Percentiles rank a stretch among this genome's conserved stretches.
phyloP scores from a whole-genome alignment of 257 asterid species.

The Ehretia macrophylla region DNA sequence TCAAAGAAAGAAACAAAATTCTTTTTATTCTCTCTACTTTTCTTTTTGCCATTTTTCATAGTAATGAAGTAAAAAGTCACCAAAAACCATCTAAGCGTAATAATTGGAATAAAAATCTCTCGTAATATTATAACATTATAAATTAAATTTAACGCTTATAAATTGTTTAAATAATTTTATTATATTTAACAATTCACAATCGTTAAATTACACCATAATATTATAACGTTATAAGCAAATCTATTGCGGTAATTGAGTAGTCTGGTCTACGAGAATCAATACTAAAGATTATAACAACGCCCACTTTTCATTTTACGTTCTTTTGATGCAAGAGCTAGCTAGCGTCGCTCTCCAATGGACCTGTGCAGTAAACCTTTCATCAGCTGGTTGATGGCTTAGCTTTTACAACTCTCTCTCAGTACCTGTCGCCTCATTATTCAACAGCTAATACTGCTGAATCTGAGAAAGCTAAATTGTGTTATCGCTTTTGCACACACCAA shows the following conservation, averaged over 20 bases:
- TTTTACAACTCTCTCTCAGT: not conserved
- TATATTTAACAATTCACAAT: too few species aligned
- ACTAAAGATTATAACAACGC: too few species aligned
- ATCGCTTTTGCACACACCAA: constrained; percentile 5
- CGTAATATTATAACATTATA: too few species aligned
- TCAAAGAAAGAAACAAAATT: constrained; percentile 9
- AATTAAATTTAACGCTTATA: too few species aligned
- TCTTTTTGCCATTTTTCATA: too few species aligned
- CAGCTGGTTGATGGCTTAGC: constrained; percentile 9
- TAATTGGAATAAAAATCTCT: too few species aligned
- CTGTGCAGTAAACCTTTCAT: not conserved
- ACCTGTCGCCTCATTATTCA: not conserved
- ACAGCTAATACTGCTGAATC: not conserved
- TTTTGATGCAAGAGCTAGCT: constrained; percentile 19
- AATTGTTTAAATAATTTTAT: too few species aligned
- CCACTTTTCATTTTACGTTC: too few species aligned
- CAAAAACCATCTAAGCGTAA: constrained; percentile 8
- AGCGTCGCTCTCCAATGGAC: constrained; percentile 13
- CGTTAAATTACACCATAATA: too few species aligned
- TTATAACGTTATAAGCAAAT: too few species aligned
- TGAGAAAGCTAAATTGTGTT: constrained; percentile 16
- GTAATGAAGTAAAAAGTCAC: not conserved
- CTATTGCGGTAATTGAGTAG: too few species aligned
- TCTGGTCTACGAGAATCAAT: too few species aligned
- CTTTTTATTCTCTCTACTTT: constrained; percentile 12